Evolutionary conservation across 768 basidiomycete species (phyloP), one percentile per base, ranked within the genome.

Genomic region (Lentinus brumalis): DNA sequence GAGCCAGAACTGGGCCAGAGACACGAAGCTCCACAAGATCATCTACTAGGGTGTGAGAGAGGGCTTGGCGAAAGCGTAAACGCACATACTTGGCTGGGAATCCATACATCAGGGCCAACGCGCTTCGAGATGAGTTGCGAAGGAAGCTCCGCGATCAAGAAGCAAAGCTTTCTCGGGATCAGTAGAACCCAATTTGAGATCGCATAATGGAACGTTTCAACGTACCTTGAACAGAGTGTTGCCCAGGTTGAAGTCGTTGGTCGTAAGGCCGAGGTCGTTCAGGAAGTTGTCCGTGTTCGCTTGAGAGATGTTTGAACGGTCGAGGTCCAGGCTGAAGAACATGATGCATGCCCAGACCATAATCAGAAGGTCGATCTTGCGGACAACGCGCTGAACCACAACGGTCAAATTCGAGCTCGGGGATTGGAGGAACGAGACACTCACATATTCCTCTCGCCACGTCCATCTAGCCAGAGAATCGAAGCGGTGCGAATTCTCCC

Each of bases 211-310:
- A 64, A 32, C 51, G 78, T 26, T 26, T 26, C 21, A 26, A 26
- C 78, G 73, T 10, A 84, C 70, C 21, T 80, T 76, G 71, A 83
- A 86, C 0, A 88, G 71, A 0, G 81, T 83, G 70, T 87, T 87
- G 15, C 86, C 86, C 6, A 86, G 74, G 63, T 88, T 86, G 69
- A 81, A 87, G 70, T 86, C 85, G 65, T 88, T 76, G 0, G 86
- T 87, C 18, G 81, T 87, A 61, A 90, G 74, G 2, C 76, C 69
- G 8, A 89, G 77, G 65, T 89, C 86, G 2, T 74, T 60, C n/a
- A 89, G 73, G 65, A 91, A 83, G 70, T 87, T 88, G 71, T 89
- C 87, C 2, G 86, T 81, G 61, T 88, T 87, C 35, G 88, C 88
- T 69, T 86, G 85, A 0, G 81, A 80, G 35, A 89, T 76, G 68